Conservation (phyloP, 2,329 filamentous ascomycete species). For the Clonostachys sp. region DNA sequence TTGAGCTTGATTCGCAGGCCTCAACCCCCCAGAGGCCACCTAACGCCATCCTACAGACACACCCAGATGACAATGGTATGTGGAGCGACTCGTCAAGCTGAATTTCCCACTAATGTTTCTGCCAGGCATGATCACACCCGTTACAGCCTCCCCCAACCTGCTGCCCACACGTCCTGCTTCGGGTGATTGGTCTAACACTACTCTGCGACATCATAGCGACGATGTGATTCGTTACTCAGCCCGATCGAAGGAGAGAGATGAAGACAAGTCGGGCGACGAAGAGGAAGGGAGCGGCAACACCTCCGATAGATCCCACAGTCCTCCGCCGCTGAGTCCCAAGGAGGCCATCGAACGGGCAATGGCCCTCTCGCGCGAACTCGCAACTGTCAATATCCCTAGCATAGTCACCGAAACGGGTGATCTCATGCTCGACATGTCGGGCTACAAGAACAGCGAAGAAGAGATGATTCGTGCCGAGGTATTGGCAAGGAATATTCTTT, state of each 20-base stretch:
- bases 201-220: constrained; percentile 47
- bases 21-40: constrained; percentile 34
- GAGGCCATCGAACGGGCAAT: constrained; percentile 82
- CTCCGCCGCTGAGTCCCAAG: constrained; percentile 63
- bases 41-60: constrained; percentile 31
- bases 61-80: constrained; percentile 21
- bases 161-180: constrained; percentile 38
- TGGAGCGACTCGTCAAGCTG: neutral
- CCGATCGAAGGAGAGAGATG: constrained; percentile 21
- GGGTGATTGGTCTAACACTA: constrained; percentile 43
- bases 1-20: constrained; percentile 55
- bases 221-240: constrained; percentile 45
- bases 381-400: constrained; percentile 86
- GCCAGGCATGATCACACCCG: constrained; percentile 45
- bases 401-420: constrained; percentile 91
- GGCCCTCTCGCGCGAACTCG: constrained; percentile 80
- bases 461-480: constrained; percentile 88
- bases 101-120: neutral
- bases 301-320: constrained; percentile 67
- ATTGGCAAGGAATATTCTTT: constrained; percentile 86
- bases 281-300: constrained; percentile 23
- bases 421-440: constrained; percentile 96
- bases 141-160: constrained; percentile 48
- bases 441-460: constrained; percentile 91
- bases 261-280: constrained; percentile 12